Evolutionary conservation across 306 rosid genomes (phyloP).

Genomic region (Sphenostylis stenocarpa): DNA sequence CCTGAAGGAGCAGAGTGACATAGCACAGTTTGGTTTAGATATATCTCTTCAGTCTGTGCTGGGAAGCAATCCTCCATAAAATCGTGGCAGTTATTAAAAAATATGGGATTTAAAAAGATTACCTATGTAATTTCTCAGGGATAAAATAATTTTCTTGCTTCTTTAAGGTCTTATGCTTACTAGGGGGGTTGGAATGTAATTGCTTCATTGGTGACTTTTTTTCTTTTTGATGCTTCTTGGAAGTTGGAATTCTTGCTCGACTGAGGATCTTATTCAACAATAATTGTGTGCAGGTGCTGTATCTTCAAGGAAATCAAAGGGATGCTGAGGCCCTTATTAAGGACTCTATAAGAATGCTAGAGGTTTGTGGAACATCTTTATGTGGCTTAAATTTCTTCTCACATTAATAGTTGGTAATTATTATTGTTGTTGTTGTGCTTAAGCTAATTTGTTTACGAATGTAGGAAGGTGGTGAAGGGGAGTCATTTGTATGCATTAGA

Average conservation of each 20-base stretch:
- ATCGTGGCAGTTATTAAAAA: not conserved
- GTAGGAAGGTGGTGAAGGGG: conserved; percentile 76
- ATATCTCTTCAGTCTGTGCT: not conserved
- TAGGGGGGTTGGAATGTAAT: conserved; percentile 13
- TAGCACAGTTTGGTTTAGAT: not conserved
- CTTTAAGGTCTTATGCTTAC: not conserved
- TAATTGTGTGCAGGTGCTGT: conserved; percentile 60
- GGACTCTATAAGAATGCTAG: conserved; percentile 77
- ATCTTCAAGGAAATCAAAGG: conserved; percentile 74
- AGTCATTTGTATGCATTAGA: conserved; percentile 59
- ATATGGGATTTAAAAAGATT: not conserved
- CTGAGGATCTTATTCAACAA: conserved; percentile 23
- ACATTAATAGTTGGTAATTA: conserved; percentile 10
- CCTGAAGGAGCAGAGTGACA: not conserved
- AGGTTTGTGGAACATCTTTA: conserved; percentile 58
- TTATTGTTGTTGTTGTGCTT: not conserved
- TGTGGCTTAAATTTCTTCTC: conserved; percentile 14
- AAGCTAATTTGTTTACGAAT: conserved; percentile 33
- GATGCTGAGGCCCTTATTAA: conserved; percentile 71
- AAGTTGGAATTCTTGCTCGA: not conserved
- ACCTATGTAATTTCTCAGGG: not conserved
- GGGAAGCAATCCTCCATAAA: not conserved
- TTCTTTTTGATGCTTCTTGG: conserved; percentile 11
- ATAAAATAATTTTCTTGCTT: not conserved
- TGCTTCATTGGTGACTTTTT: not conserved